Evolutionary conservation across 345 rosid genomes (phyloP).

Genomic region (Populus davidiana): DNA sequence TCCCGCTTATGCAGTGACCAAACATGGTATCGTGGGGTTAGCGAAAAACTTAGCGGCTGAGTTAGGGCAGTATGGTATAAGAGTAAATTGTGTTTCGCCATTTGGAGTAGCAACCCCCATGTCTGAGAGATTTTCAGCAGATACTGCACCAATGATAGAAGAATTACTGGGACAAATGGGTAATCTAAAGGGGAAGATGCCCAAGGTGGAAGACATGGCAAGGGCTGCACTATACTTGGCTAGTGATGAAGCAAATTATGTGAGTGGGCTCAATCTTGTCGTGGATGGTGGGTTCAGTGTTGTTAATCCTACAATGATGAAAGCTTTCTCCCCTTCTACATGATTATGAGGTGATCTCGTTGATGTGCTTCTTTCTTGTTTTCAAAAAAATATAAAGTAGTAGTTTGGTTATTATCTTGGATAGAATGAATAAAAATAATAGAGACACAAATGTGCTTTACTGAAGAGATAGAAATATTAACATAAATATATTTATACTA

Average conservation of each 20-base stretch:
- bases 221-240: constrained; percentile 36
- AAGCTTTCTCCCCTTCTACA: not conserved
- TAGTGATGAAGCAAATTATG: constrained; percentile 41
- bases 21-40: constrained; percentile 32
- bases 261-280: constrained; percentile 39
- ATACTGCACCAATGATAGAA: not conserved
- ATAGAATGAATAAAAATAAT: too few species aligned
- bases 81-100: constrained; percentile 46
- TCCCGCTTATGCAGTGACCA: constrained; percentile 25
- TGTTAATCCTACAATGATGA: constrained; percentile 29
- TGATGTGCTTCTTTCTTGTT: not conserved
- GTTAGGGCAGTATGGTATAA: constrained; percentile 38
- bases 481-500: too few species aligned
- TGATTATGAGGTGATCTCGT: too few species aligned
- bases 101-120: constrained; percentile 16
- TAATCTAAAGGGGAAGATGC: constrained; percentile 31
- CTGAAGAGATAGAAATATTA: too few species aligned
- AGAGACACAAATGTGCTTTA: rapidly evolving
- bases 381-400: too few species aligned
- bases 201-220: constrained; percentile 28
- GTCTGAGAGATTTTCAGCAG: not conserved
- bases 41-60: constrained; percentile 36
- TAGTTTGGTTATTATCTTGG: too few species aligned
- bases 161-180: not conserved
- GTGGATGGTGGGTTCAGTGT: constrained; percentile 35